Percentiles rank a stretch among this genome's conserved stretches.
Conservation (phyloP, 805 yeast genomes). For the Debaryomyces prosopidis region DNA sequence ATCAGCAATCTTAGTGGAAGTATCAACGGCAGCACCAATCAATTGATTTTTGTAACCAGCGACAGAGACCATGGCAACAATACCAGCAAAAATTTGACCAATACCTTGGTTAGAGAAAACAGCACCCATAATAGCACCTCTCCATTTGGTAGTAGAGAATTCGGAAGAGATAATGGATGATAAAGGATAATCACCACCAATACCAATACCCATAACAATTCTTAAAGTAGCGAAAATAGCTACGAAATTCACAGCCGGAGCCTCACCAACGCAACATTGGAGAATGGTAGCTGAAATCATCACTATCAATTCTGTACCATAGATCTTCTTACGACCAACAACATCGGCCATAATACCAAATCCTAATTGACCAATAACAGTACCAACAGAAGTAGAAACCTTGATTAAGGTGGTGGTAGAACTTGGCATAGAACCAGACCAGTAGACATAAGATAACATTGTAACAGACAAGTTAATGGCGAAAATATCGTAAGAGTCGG, state of each 20-base stretch:
- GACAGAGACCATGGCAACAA: constrained; percentile 74
- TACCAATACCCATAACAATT: constrained; percentile 92
- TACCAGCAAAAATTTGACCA: constrained; percentile 89
- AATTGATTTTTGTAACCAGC: constrained; percentile 73
- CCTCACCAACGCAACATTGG: constrained; percentile 72
- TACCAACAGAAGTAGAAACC: constrained; percentile 91
- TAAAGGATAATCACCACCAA: constrained; percentile 95
- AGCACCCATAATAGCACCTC: constrained; percentile 97
- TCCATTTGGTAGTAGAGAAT: constrained; percentile 92
- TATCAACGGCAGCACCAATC: constrained; percentile 42
- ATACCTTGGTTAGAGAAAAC: constrained; percentile 96
- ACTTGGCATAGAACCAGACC: constrained; percentile 62
- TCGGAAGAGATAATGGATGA: constrained; percentile 93
- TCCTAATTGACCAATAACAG: constrained; percentile 85
- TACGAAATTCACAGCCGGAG: constrained; percentile 70
- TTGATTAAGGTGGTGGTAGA: constrained; percentile 77
- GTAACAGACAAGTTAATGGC: constrained; percentile 82
- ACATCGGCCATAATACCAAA: constrained; percentile 83
- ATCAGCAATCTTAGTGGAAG: constrained; percentile 39
- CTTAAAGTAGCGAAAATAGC: constrained; percentile 78
- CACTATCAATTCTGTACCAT: constrained; percentile 82
- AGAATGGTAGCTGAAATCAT: constrained; percentile 78
- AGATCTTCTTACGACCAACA: constrained; percentile 83
- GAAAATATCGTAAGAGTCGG: constrained; percentile 90
- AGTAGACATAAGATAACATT: constrained; percentile 77